These are phyloP conservation scores for Xenoacremonium recifei DNA, from an alignment of 2,329 filamentous ascomycete genomes.

Conservation along the genomic window DNA sequence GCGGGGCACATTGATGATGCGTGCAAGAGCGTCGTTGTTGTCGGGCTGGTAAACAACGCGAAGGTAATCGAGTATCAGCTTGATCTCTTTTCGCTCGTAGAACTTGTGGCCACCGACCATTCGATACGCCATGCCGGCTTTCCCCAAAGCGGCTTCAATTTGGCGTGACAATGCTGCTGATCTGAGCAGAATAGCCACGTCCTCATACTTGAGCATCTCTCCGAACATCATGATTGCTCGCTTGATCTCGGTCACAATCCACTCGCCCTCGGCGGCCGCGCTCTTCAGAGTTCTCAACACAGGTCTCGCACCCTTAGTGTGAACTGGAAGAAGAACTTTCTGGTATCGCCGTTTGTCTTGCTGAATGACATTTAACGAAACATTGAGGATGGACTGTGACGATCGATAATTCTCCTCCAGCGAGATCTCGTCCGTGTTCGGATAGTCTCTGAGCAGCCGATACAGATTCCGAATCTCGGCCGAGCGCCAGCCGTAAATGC, in stretches of 20 bases:
- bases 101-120: constrained; percentile 92
- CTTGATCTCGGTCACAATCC: constrained; percentile 84
- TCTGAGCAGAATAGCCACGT: constrained; percentile 84
- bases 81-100: constrained; percentile 88
- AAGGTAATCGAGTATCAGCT: constrained; percentile 83
- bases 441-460: constrained; percentile 74
- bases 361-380: constrained; percentile 83
- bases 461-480: constrained; percentile 88
- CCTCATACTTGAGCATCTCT: constrained; percentile 67
- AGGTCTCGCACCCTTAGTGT: constrained; percentile 74
- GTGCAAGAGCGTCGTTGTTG: constrained; percentile 81
- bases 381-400: constrained; percentile 76
- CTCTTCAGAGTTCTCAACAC: constrained; percentile 74
- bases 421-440: constrained; percentile 75
- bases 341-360: constrained; percentile 80
- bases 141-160: constrained; percentile 81
- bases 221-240: constrained; percentile 70
- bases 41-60: constrained; percentile 80
- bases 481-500: constrained; percentile 93
- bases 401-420: constrained; percentile 95
- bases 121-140: constrained; percentile 78
- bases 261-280: constrained; percentile 73
- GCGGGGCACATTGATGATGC: constrained; percentile 81
- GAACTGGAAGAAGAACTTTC: constrained; percentile 77
- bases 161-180: constrained; percentile 79